Evolutionary conservation across 2,329 filamentous ascomycete genomes (phyloP).

Genomic region (Diaporthe destruens): DNA sequence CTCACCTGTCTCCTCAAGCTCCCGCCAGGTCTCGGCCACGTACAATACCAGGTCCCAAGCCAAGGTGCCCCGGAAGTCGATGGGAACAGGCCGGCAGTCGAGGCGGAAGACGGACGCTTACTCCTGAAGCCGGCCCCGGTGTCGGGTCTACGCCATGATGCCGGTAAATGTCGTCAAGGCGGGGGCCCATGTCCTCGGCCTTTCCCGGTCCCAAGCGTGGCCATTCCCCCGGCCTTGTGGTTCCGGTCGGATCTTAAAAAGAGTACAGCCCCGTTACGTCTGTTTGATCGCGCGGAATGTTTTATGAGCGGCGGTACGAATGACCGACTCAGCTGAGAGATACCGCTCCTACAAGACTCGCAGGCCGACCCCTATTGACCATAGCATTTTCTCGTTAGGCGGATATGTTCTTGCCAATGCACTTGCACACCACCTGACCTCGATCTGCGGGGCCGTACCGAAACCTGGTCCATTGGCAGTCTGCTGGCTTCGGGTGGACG

Average conservation of each 20-base stretch:
- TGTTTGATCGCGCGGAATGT: neutral
- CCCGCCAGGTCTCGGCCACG: neutral
- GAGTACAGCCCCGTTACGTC: neutral
- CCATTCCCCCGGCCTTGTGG: neutral
- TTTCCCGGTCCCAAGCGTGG: neutral
- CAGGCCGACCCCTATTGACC: too few relatives aligned
- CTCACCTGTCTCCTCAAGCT: neutral
- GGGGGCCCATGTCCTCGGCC: neutral
- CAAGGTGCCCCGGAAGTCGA: neutral
- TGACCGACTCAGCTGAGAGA: too few relatives aligned
- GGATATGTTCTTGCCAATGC: too few relatives aligned
- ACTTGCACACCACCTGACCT: too few relatives aligned
- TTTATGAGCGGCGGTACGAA: too few relatives aligned
- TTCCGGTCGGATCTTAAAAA: neutral
- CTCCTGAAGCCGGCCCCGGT: neutral
- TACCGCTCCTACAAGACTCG: too few relatives aligned
- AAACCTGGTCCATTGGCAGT: neutral
- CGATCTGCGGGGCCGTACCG: too few relatives aligned
- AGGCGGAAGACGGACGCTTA: neutral
- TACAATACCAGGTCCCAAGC: too few relatives aligned
- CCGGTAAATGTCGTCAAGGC: slow-evolving; percentile 16
- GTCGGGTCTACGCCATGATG: slow-evolving; percentile 17
- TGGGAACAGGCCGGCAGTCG: neutral
- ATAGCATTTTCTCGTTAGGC: too few relatives aligned
- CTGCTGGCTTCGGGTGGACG: neutral